phyloP scores from a whole-genome alignment of 805 yeast genomes.

The Teunomyces gatunensis region DNA sequence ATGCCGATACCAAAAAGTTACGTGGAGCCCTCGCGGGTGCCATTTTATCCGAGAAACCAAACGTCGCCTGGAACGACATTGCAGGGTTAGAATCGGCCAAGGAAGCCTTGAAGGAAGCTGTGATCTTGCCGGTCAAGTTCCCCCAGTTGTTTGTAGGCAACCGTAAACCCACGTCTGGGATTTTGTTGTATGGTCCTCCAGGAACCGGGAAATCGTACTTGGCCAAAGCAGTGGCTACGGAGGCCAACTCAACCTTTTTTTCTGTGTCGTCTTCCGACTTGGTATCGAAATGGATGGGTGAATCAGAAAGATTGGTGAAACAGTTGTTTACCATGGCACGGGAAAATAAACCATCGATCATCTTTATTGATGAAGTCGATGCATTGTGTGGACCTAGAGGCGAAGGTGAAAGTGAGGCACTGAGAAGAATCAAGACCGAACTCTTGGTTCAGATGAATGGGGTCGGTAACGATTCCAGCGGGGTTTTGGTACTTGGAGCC shows the following conservation, averaged over 20 bases:
- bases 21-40: constrained; percentile 92
- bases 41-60: constrained; percentile 85
- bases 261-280: constrained; percentile 94
- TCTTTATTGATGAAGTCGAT: constrained; percentile 96
- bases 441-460: constrained; percentile 98
- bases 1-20: constrained; percentile 81
- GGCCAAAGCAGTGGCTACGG: constrained; percentile 98
- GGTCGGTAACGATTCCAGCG: constrained; percentile 91
- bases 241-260: constrained; percentile 94
- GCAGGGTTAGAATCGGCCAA: constrained; percentile 96
- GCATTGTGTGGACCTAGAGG: constrained; percentile 98
- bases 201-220: constrained; percentile 97
- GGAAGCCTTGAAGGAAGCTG: constrained; percentile 96
- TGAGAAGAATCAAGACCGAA: constrained; percentile 94
- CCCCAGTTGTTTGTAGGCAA: constrained; percentile 95
- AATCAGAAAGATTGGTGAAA: constrained; percentile 91
- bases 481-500: constrained; percentile 94
- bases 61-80: constrained; percentile 90
- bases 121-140: constrained; percentile 90
- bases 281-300: constrained; percentile 99
- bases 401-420: constrained; percentile 96
- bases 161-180: constrained; percentile 89
- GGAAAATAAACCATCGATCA: constrained; percentile 92
- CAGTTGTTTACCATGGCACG: constrained; percentile 95
- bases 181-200: constrained; percentile 74